phyloP scores from a whole-genome alignment of 345 rosid species.

The Brassica carinata region DNA sequence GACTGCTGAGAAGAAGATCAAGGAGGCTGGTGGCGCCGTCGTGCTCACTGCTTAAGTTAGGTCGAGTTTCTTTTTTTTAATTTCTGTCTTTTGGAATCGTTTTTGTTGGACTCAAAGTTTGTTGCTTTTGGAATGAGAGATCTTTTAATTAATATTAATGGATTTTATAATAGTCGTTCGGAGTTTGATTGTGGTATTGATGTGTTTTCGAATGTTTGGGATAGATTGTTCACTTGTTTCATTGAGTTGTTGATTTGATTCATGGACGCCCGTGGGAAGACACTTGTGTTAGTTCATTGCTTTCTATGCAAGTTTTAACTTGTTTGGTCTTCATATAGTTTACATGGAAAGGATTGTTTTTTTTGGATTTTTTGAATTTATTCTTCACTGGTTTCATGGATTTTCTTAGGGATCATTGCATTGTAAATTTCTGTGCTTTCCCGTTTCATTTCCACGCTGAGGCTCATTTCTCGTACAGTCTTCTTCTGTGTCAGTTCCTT shows the following conservation, averaged over 20 bases:
- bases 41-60: conserved; percentile 45
- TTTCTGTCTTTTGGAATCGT: not conserved
- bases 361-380: too few species aligned
- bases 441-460: not conserved
- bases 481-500: not conserved
- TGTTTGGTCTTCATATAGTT: too few species aligned
- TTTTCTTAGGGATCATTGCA: not conserved
- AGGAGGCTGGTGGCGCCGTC: conserved; percentile 72
- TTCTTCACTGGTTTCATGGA: not conserved
- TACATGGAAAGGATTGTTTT: too few species aligned
- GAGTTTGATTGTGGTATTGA: not conserved
- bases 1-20: conserved; percentile 71
- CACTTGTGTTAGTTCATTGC: too few species aligned
- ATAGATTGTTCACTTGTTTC: not conserved
- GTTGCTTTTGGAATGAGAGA: conserved; percentile 13
- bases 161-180: not conserved
- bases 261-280: too few species aligned
- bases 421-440: not conserved
- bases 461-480: not conserved
- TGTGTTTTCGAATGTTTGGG: not conserved
- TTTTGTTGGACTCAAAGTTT: conserved; percentile 18
- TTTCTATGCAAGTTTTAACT: too few species aligned
- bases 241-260: not conserved
- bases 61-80: not conserved
- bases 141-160: conserved; percentile 20